Evolutionary conservation across 2,329 filamentous ascomycete genomes (phyloP), one percentile per base, ranked within the genome.

Genomic region (Penicillium sp.): DNA sequence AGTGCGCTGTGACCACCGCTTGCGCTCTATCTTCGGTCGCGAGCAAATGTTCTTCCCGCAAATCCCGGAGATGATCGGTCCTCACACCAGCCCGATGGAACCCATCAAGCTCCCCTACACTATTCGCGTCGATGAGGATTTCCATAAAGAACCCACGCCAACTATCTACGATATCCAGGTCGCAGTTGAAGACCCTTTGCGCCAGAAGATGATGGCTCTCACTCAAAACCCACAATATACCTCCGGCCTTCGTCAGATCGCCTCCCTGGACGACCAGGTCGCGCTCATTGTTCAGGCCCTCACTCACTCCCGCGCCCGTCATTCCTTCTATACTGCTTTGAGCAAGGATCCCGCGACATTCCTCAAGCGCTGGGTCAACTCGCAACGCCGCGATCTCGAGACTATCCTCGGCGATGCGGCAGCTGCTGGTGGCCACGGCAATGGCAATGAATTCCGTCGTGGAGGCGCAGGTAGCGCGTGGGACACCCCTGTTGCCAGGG

Each of bases 91-190:
- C 28, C 85, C 90, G 2, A 81, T 96, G 1, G 85, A 89, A 6
- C 91, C 94, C 0, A 82, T 96, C 66, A 86, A 88, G 65, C 82
- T 99, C 31, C 81, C 85, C 21, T 99, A 96, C 76, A 99, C 92
- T 8, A 94, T 99, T 68, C 90, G 93, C 53, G 88, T 96, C 38
- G 94, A 99, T 70, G 81, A 90, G 65, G 84, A 86, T 8, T 93
- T 92, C 66, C 87, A 93, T 67, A 85, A 84, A 61, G 76, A 85
- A 51, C 87, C 90, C 4, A 79, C 84, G 47, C 86, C 90, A 1
- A 96, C 92, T 6, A 80, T 97, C 63, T 96, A 96, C 76, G 93
- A 97, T 71, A 81, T 99, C 44, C 86, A 86, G 63, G 89, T 99
- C 42, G 81, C 85, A 1, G 82, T 96, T 15, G 89, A 95, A 62